Conservation (phyloP, 2,329 filamentous ascomycete genomes). For the Pseudogymnoascus sp. region DNA sequence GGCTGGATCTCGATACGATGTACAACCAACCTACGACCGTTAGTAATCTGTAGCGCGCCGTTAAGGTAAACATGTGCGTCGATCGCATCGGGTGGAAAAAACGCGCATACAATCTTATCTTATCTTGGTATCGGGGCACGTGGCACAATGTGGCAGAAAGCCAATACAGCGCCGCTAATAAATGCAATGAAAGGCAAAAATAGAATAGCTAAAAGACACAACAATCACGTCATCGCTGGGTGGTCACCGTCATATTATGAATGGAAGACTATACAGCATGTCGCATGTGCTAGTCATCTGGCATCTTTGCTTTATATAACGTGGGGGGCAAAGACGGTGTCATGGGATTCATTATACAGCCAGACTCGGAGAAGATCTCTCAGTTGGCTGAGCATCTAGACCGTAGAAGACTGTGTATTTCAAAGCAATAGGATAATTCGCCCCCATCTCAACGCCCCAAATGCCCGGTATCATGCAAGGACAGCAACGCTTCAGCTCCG, state of each 20-base stretch:
- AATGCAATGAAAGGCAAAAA: slow-evolving; percentile 1
- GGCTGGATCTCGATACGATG: too few species aligned
- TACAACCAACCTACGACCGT: too few species aligned
- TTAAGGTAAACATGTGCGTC: background rate
- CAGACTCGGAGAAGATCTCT: background rate
- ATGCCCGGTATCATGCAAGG: slow-evolving; percentile 9
- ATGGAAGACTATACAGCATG: slow-evolving; percentile 1
- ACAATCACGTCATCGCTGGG: slow-evolving; percentile 4
- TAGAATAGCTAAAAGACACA: slow-evolving; percentile 5
- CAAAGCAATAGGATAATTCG: slow-evolving; percentile 4
- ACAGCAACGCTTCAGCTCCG: slow-evolving; percentile 9
- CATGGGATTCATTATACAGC: background rate
- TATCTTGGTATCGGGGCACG: background rate
- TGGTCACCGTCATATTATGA: background rate
- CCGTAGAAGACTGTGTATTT: background rate
- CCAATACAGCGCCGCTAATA: background rate
- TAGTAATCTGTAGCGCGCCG: too few species aligned
- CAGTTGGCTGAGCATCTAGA: background rate
- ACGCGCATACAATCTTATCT: slow-evolving; percentile 5
- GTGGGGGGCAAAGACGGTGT: background rate
- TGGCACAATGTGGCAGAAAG: background rate
- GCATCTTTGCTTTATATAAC: background rate
- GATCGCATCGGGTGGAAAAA: background rate
- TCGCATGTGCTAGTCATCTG: slow-evolving; percentile 1
- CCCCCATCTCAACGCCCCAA: slow-evolving; percentile 1